Conservation (phyloP, 176 grass and related monocot genomes). For the Lolium rigidum region DNA sequence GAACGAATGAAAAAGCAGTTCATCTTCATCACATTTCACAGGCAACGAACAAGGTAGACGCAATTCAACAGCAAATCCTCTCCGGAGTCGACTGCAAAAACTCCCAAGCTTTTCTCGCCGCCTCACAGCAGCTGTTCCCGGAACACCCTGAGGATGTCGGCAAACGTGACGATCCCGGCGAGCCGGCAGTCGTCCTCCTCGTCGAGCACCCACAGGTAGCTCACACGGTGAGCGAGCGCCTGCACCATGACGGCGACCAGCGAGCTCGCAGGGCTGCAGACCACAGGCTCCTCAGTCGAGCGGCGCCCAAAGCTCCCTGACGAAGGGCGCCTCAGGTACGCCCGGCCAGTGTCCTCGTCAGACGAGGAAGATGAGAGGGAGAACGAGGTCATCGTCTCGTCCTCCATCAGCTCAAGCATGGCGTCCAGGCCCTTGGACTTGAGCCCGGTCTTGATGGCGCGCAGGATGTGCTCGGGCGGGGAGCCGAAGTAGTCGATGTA, state of each 20-base stretch:
- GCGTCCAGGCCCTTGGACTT: slow-evolving; percentile 60
- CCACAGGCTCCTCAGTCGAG: slow-evolving; percentile 59
- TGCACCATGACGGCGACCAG: slow-evolving; percentile 82
- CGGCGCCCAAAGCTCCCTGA: slow-evolving; percentile 70
- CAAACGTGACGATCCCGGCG: slow-evolving; percentile 71
- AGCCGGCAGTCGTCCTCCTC: slow-evolving; percentile 59
- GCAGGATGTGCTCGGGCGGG: slow-evolving; percentile 62
- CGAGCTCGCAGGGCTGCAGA: slow-evolving; percentile 74
- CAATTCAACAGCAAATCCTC: slow-evolving; percentile 22
- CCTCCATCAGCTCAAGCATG: slow-evolving; percentile 75
- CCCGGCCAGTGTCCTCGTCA: slow-evolving; percentile 60
- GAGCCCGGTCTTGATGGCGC: slow-evolving; percentile 57
- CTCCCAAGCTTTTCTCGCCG: background rate
- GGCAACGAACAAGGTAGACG: slow-evolving; percentile 9
- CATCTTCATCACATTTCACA: slow-evolving; percentile 23
- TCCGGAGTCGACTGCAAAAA: slow-evolving; percentile 47
- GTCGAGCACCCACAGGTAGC: slow-evolving; percentile 83
- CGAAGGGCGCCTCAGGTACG: slow-evolving; percentile 25
- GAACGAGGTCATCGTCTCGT: slow-evolving; percentile 58
- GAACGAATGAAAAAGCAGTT: slow-evolving; percentile 24
- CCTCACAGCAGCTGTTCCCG: slow-evolving; percentile 64
- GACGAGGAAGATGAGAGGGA: slow-evolving; percentile 53
- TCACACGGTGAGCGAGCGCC: slow-evolving; percentile 66
- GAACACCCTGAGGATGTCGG: slow-evolving; percentile 71
- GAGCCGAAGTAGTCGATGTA: slow-evolving; percentile 71